These are phyloP conservation scores for Amyloporia xantha DNA, from an alignment of 768 basidiomycete genomes.

Conservation along the genomic window DNA sequence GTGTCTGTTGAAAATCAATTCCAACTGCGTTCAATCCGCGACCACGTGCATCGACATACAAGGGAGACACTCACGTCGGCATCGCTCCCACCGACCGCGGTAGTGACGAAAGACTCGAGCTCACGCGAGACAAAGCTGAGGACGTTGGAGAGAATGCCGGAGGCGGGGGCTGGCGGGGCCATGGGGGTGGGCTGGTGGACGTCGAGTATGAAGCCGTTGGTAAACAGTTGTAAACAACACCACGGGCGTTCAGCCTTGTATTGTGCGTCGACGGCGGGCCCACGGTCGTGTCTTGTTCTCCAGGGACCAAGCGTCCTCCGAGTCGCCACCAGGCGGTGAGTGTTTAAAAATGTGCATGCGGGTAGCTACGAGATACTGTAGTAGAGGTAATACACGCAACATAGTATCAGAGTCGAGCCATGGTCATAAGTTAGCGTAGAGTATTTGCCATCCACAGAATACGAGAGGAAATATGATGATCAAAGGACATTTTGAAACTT, in stretches of 20 bases:
- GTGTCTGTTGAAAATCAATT: constrained; percentile 1
- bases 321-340: too few relatives aligned
- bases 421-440: constrained; percentile 16
- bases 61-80: constrained; percentile 39
- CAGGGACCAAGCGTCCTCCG: neutral
- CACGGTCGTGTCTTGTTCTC: neutral
- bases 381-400: neutral
- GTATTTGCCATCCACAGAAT: neutral
- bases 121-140: constrained; percentile 67
- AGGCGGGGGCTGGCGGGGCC: constrained; percentile 12
- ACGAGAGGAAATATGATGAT: neutral
- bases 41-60: neutral
- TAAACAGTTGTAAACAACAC: constrained; percentile 14
- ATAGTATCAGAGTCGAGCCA: neutral
- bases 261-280: too few relatives aligned
- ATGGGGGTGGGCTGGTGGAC: constrained; percentile 8
- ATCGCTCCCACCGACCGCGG: constrained; percentile 46
- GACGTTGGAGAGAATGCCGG: constrained; percentile 54
- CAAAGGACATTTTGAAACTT: neutral
- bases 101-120: constrained; percentile 61
- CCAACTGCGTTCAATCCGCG: neutral
- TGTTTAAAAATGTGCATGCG: too few relatives aligned
- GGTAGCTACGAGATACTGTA: too few relatives aligned
- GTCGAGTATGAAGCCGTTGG: constrained; percentile 10
- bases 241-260: neutral